Conservation (phyloP, 2,329 filamentous ascomycete species). For the Aspergillus proliferans region DNA sequence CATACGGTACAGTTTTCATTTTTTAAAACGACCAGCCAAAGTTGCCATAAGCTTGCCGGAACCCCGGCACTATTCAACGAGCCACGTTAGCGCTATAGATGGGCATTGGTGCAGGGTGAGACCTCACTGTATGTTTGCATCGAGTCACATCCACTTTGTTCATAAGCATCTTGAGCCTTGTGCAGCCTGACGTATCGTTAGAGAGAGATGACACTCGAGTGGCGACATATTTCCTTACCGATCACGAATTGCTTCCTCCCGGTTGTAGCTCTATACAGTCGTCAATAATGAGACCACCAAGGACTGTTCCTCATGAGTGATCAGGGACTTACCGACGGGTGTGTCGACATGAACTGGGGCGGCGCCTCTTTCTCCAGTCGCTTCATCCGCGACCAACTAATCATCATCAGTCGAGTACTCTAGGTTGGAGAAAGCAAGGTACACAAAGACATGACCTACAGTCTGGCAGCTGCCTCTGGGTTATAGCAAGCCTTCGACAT, state of each 20-base stretch:
- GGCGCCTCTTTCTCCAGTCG: slow-evolving; percentile 38
- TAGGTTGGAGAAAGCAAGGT: not conserved
- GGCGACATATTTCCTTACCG: slow-evolving; percentile 32
- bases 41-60: slow-evolving; percentile 13
- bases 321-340: slow-evolving; percentile 43
- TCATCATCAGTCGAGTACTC: slow-evolving; percentile 3
- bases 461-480: slow-evolving; percentile 48
- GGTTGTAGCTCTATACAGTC: slow-evolving; percentile 41
- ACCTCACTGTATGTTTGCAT: slow-evolving; percentile 24
- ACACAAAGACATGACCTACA: slow-evolving; percentile 31
- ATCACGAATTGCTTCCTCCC: slow-evolving; percentile 49
- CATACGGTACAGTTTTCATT: not conserved
- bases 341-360: slow-evolving; percentile 55
- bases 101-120: not conserved
- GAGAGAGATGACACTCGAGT: not conserved
- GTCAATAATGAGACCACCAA: slow-evolving; percentile 3
- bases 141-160: slow-evolving; percentile 33
- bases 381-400: slow-evolving; percentile 48
- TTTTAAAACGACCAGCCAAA: slow-evolving; percentile 7
- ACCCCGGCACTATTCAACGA: slow-evolving; percentile 13
- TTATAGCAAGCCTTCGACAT: slow-evolving; percentile 58
- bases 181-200: slow-evolving; percentile 27
- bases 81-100: not conserved
- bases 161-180: slow-evolving; percentile 34
- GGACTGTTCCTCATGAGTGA: not conserved